Evolutionary conservation across 352 stramenopile genomes (phyloP), one percentile per base, ranked within the genome.

Genomic region (Pythium dissimile): DNA sequence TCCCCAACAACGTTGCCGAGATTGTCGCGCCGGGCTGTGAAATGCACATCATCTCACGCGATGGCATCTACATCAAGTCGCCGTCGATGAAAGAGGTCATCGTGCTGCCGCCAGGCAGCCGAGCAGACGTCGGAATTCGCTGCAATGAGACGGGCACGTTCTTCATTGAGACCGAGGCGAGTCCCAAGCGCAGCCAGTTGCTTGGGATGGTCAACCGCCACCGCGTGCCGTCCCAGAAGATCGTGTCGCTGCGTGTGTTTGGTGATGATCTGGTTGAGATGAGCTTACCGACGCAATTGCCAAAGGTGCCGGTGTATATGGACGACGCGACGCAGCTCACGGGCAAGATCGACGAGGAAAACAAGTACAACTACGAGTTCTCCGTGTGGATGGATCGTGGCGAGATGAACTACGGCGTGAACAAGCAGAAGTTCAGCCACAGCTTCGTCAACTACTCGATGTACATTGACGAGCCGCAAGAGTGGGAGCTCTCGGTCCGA

Each of bases 1-100:
- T 92, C 49, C 75, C 83, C n/a, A 92, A 92, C 54, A 90, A 87
- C 65, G 75, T 90, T 9, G 75, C 71, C 6, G 83, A 92, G 62
- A 55, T 92, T 12, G 67, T 88, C 26, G 71, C 69, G 16, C 80
- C 72, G 13, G 67, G 56, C 5, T 92, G 83, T 43, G 67, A 73
- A 26, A 50, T 88, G 41, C 56, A 78, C 45, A 72, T 92, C 35
- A 44, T 92, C 5, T 77, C 78, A 12, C 83, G 84, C 63, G 83
- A 92, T 53, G 78, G 83, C 13, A 80, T 92, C 47, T 90, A 88
- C 54, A 75, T 76, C 44, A 49, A 58, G 15, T 63, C 65, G 34
- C 80, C 80, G 1, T 68, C 56, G 37, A 38, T 67, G 23, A 79
- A 80, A 38, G 42, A 66, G 0, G 80, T 86, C 13, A 54, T 92